Evolutionary conservation across 768 basidiomycete species (phyloP), one percentile per base, ranked within the genome.

Genomic region (Boletus reticuloceps): DNA sequence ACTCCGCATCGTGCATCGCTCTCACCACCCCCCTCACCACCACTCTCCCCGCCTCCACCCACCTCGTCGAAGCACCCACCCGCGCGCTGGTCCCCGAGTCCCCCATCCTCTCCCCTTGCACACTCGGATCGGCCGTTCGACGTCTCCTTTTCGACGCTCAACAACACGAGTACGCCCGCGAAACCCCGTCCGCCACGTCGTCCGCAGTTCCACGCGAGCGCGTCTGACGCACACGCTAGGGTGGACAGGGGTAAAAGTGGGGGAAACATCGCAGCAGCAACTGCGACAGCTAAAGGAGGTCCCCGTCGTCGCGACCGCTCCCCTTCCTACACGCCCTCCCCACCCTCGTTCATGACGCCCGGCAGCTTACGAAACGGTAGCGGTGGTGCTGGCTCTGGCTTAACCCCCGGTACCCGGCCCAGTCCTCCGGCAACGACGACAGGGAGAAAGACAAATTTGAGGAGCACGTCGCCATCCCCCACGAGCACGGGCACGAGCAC

Each of bases 121-220:
- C 27, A 55, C 16, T 51, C 61, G 1, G 64, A 68, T 12, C 29
- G 59, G 7, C 55, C 51, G 2, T 66, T 67, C 22, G 66, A 67
- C 32, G 48, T 68, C 17, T 67, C 66, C 0, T 67, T 67, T 38
- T 66, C 66, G 10, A 54, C 55, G 13, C 37, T 52, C 38, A 58
- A 61, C n/a, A 69, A 69, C 7, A 62, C 68, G 0, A 69, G 68
- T 19, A 69, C 68, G 16, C 68, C 68, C 27, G 67, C 64, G 6
- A 69, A 70, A 44, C 55, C 58, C 10, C 65, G 55, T 5, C 44
- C 42, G 5, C 39, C n/a, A 36, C 46, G 55, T 6, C 57, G 58
- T n/a, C 11, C 27, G 19, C 45, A 49, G n/a, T 25, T 14, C 12
- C 53, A n/a, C 38, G 38, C 40, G 32, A 27, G 1, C 44, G 25